Evolutionary conservation across 495 filamentous ascomycete genomes (phyloP).

Genomic region (Jackrogersella minutella): DNA sequence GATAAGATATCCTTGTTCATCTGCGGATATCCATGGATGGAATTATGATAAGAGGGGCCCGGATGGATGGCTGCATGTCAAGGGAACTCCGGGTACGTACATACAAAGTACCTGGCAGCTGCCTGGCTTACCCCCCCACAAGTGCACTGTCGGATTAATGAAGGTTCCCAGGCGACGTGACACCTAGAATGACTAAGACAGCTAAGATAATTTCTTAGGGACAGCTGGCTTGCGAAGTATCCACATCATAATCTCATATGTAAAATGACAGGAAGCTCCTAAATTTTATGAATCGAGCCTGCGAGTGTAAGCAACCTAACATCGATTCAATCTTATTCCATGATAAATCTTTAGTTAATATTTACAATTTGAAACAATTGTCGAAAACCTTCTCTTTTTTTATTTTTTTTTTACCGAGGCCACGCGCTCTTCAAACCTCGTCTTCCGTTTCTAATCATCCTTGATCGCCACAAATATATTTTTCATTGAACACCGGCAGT

Average conservation of each 20-base stretch:
- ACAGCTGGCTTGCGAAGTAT: constrained; percentile 20
- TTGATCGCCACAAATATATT: background rate
- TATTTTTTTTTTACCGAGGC: background rate
- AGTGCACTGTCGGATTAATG: too few species aligned
- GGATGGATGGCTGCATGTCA: too few species aligned
- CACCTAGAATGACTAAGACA: background rate
- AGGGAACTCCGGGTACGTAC: too few species aligned
- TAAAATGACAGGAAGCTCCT: too few species aligned
- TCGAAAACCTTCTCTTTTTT: too few species aligned
- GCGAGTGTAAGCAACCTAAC: background rate
- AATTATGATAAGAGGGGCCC: too few species aligned
- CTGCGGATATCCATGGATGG: too few species aligned
- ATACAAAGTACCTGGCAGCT: too few species aligned
- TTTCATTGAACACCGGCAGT: background rate
- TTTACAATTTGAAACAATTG: constrained; percentile 20
- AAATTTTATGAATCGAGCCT: constrained; percentile 27
- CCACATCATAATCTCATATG: constrained; percentile 28
- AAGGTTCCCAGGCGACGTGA: background rate
- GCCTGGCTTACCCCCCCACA: too few species aligned
- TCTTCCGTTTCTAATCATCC: constrained; percentile 3
- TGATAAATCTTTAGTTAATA: too few species aligned
- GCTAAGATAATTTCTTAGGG: constrained; percentile 2
- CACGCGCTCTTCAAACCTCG: constrained; percentile 6
- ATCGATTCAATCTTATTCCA: too few species aligned
- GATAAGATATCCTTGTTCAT: constrained; percentile 22